A percentile compares a stretch with the other conserved stretches of the same genome.
These are phyloP conservation scores for Cryptococcus wingfieldii DNA, from an alignment of 1,284 basidiomycete species.

Conservation along the genomic window DNA sequence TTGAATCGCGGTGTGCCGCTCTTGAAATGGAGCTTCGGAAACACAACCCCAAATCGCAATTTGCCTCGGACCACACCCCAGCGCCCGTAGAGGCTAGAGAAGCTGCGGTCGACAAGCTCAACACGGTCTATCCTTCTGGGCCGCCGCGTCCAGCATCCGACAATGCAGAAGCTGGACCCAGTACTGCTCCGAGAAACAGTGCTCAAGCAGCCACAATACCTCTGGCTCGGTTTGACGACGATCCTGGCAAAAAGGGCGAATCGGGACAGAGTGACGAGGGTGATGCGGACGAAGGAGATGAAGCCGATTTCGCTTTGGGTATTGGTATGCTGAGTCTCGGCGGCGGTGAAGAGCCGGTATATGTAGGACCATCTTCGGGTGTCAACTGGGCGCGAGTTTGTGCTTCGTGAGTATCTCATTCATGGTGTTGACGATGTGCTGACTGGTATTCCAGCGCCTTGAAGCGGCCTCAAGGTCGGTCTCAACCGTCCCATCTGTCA, in stretches of 20 bases:
- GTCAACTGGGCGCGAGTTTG: conserved; percentile 34
- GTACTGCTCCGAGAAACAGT: neutral
- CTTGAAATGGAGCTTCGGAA: conserved; percentile 26
- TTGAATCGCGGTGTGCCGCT: conserved; percentile 24
- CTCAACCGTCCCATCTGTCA: conserved; percentile 18
- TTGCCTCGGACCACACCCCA: conserved; percentile 18
- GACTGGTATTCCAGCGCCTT: conserved; percentile 12
- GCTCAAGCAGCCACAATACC: neutral
- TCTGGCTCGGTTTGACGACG: conserved; percentile 3
- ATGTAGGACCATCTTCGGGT: conserved; percentile 30
- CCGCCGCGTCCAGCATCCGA: neutral
- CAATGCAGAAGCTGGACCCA: neutral
- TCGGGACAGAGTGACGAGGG: neutral
- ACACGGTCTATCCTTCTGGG: conserved; percentile 19
- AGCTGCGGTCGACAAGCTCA: conserved; percentile 22
- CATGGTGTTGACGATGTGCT: neutral
- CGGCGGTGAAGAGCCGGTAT: conserved; percentile 29
- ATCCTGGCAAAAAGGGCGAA: neutral
- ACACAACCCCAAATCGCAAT: conserved; percentile 13
- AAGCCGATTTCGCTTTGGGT: conserved; percentile 26
- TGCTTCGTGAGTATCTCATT: conserved; percentile 20
- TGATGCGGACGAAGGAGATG: conserved; percentile 13
- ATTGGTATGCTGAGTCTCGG: conserved; percentile 26
- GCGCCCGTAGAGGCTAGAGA: conserved; percentile 16
- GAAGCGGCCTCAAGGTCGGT: conserved; percentile 16